Evolutionary conservation across 139 green algal genomes (phyloP).

Genomic region (Diplosphaera chodatii): DNA sequence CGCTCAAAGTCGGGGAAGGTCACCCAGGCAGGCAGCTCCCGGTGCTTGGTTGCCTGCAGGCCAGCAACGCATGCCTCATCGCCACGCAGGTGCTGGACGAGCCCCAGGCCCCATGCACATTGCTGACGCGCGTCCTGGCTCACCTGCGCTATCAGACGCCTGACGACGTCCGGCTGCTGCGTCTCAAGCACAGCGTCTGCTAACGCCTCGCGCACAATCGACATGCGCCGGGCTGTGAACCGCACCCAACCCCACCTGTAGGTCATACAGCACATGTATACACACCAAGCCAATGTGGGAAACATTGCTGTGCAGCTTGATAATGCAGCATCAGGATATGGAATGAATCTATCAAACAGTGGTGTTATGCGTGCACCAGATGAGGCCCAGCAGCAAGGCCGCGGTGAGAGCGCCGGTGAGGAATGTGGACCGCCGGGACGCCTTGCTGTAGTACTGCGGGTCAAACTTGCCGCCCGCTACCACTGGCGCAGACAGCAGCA

Average conservation of each 20-base stretch:
- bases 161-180: not conserved
- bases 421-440: not conserved
- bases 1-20: slow-evolving; percentile 2
- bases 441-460: not conserved
- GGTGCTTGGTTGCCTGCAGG: not conserved
- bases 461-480: not conserved
- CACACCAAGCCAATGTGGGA: too few species aligned
- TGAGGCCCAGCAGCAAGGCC: not conserved
- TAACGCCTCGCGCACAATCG: not conserved
- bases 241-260: not conserved
- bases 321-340: too few species aligned
- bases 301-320: too few species aligned
- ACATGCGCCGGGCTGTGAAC: not conserved
- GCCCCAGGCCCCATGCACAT: too few species aligned
- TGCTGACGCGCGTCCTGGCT: too few species aligned
- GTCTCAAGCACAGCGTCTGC: not conserved
- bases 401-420: not conserved
- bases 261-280: too few species aligned
- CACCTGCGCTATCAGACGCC: not conserved
- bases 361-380: too few species aligned
- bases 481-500: not conserved
- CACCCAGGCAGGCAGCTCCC: not conserved
- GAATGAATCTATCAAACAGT: too few species aligned
- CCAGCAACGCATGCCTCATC: too few species aligned
- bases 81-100: too few species aligned